A percentile compares a stretch with the other conserved stretches of the same genome.
Conservation (phyloP, 176 grass and related monocot genomes). For the Eragrostis nindensis region DNA sequence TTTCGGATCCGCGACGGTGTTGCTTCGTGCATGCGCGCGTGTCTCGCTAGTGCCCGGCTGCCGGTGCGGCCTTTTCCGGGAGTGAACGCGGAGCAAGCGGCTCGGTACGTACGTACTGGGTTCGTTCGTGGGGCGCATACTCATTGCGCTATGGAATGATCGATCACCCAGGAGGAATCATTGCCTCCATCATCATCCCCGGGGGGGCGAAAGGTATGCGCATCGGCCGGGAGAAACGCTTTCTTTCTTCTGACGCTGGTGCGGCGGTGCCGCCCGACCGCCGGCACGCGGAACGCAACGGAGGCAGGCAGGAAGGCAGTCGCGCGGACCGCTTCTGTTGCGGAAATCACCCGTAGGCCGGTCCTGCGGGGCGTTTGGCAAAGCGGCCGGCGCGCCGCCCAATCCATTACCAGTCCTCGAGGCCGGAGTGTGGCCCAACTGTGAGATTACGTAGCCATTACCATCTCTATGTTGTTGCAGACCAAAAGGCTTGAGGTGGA, state of each 20-base stretch:
- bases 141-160: slow-evolving; percentile 20
- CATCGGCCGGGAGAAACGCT: neutral
- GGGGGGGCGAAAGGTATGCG: neutral
- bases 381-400: too few relatives aligned
- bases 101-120: neutral
- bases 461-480: too few relatives aligned
- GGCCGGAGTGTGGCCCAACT: too few relatives aligned
- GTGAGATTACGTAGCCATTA: too few relatives aligned
- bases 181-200: slow-evolving; percentile 8
- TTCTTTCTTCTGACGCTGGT: neutral
- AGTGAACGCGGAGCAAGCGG: slow-evolving; percentile 13
- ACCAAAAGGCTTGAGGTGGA: too few relatives aligned
- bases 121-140: neutral
- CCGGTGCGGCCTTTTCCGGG: slow-evolving; percentile 9
- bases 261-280: too few relatives aligned
- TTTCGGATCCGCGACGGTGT: neutral
- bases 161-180: neutral
- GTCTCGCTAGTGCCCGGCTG: slow-evolving; percentile 1
- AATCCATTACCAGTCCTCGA: too few relatives aligned
- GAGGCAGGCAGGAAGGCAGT: too few relatives aligned
- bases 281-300: neutral
- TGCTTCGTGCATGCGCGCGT: neutral
- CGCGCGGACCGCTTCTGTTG: neutral
- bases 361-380: too few relatives aligned
- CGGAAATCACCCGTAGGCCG: too few relatives aligned